Percentiles rank a stretch among this genome's conserved stretches.
phyloP scores from a whole-genome alignment of 371 early-diverging fungal species.

The Mortierella sp. region DNA sequence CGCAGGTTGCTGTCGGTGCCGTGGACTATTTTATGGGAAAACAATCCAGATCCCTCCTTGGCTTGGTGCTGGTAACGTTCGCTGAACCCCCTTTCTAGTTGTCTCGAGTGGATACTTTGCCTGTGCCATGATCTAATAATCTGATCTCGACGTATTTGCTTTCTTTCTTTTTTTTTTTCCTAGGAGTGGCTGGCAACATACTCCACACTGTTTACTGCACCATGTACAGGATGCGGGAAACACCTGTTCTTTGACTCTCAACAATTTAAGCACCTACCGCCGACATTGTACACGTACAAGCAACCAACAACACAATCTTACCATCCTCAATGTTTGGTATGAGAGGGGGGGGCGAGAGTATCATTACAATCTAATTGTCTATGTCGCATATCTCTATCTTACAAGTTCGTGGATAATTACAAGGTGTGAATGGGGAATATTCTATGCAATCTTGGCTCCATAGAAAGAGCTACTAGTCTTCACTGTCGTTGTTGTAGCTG shows the following conservation, averaged over 20 bases:
- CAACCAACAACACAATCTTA: slow-evolving; percentile 17
- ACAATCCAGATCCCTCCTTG: slow-evolving; percentile 36
- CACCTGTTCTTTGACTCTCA: slow-evolving; percentile 51
- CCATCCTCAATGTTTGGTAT: slow-evolving; percentile 37
- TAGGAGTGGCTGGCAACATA: slow-evolving; percentile 48
- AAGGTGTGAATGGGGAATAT: too few relatives aligned
- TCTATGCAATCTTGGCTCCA: too few relatives aligned
- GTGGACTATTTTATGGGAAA: slow-evolving; percentile 31
- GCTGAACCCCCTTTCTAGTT: background rate
- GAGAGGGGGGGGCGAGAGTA: too few relatives aligned
- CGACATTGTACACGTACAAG: slow-evolving; percentile 37
- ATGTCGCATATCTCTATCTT: too few relatives aligned
- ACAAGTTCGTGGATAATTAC: too few relatives aligned
- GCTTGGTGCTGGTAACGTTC: slow-evolving; percentile 25
- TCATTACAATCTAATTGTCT: too few relatives aligned
- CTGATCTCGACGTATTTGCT: background rate
- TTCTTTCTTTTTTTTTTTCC: background rate
- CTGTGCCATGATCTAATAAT: too few relatives aligned
- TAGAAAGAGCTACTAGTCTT: too few relatives aligned
- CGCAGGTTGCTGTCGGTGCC: slow-evolving; percentile 48
- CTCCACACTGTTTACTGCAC: slow-evolving; percentile 35
- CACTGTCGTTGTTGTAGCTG: background rate
- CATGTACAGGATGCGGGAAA: slow-evolving; percentile 42
- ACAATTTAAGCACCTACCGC: slow-evolving; percentile 51
- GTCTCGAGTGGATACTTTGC: background rate